Percentiles rank a stretch among this genome's conserved stretches.
Evolutionary conservation across 129 eudicot genomes (phyloP).

Genomic region (Saposhnikovia divaricata): DNA sequence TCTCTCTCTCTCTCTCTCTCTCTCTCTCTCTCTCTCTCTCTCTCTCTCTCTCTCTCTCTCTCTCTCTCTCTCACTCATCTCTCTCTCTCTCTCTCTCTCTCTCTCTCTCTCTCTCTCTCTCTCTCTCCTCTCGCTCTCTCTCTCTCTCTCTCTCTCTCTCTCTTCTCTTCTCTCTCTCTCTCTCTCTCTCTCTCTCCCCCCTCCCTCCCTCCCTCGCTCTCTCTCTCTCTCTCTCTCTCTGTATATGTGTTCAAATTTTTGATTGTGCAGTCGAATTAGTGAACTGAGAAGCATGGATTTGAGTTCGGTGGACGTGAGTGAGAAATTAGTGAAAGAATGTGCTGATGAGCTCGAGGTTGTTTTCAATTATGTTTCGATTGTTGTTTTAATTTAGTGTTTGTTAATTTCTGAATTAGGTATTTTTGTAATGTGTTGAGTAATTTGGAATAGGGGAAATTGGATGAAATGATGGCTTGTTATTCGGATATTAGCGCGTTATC

Average conservation of each 20-base stretch:
- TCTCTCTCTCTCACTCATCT: neutral
- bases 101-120: neutral
- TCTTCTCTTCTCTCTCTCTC: neutral
- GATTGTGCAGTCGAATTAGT: conserved; percentile 14
- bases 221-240: neutral
- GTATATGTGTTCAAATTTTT: neutral
- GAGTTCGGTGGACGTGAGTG: neutral
- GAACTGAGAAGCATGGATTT: conserved; percentile 2
- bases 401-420: neutral
- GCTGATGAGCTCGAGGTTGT: conserved; percentile 11
- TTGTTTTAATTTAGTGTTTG: neutral
- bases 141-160: neutral
- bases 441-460: conserved; percentile 4
- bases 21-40: neutral
- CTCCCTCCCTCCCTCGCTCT: too few relatives aligned
- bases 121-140: neutral
- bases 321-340: conserved; percentile 12
- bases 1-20: neutral
- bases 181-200: neutral
- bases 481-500: conserved; percentile 7
- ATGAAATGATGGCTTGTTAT: conserved; percentile 1
- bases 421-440: neutral
- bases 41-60: neutral
- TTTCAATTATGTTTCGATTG: neutral
- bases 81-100: neutral